Evolutionary conservation across 805 yeast species (phyloP), one percentile per base, ranked within the genome.

Genomic region (Brettanomyces naardenensis): DNA sequence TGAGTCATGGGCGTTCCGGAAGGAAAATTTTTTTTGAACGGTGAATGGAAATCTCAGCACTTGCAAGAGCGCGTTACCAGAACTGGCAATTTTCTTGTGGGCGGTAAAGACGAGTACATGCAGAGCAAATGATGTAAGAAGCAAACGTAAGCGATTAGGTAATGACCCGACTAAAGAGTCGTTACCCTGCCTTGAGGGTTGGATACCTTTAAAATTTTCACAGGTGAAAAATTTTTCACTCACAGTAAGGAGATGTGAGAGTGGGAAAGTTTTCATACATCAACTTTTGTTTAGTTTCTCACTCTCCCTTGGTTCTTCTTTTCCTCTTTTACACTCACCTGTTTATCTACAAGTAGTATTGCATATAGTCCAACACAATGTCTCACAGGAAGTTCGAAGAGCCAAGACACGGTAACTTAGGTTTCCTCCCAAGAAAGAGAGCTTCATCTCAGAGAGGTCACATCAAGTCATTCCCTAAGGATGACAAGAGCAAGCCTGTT

Each of bases 301-400:
- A n/a, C n/a, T n/a, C n/a, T n/a, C n/a, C n/a, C n/a, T 23, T 23
- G 9, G 9, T 23, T 23, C 27, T 9, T 23, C 13, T 23, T 23
- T 23, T 23, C 27, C 13, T 23, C 27, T 13, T 23, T 23, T 23
- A 9, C 9, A 28, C 17, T 28, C 31, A n/a, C n/a, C n/a, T n/a
- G n/a, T n/a, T n/a, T n/a, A n/a, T n/a, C n/a, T n/a, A n/a, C n/a
- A n/a, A n/a, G n/a, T n/a, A n/a, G n/a, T n/a, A n/a, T n/a, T n/a
- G n/a, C n/a, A n/a, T n/a, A n/a, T n/a, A n/a, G n/a, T n/a, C n/a
- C n/a, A n/a, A n/a, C n/a, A n/a, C n/a, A n/a, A 92, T 92, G 99
- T 92, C 98, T 71, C 99, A 92, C 92, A 87, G 99, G 84, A 92
- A 92, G 83, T 92, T 67, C 92, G 97, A 92, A 86, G 95, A 92